Base-by-base conservation (phyloP, 1,139 yeast genomes). In the Kodamaea fungicola region DNA sequence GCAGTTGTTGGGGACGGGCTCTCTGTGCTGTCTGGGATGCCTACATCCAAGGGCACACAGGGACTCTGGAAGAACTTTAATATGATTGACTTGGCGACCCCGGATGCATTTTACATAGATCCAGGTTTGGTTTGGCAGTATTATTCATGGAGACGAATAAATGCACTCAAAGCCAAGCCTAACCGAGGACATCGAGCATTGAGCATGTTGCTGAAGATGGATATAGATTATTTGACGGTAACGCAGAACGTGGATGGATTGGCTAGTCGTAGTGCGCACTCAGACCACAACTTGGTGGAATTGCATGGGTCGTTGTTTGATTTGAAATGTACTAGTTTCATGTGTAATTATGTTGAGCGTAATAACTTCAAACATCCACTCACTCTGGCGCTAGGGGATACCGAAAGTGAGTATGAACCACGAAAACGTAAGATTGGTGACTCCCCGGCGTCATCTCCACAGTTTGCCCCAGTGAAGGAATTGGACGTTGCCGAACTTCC, bases 41-140 rank as follows among this genome's bases (percentile, higher is more conserved):
- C 87, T 3, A 82, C 92, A 0, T 83, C 80, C 51, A 63, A 89
- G 34, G 88, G 89, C 3, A 61, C 80, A 1, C 82, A 81, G 36
- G 94, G 92, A 0, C 61, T 82, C 22, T 88, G 96, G 96, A 73
- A 78, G 47, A 79, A 80, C 47, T 83, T 78, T 59, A 84, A 83
- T 38, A 80, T 89, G 53, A 81, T 86, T 32, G 96, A 88, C 50
- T 65, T 88, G 37, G 95, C 95, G 6, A 88, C 96, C 0, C 95
- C 95, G 1, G 96, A 88, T 54, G 95, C 96, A 4, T 88, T 88
- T 54, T 77, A 80, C 42, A 68, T 71, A 12, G 90, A 87, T 53
- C 96, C 96, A 0, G 86, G 87, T 0, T 66, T 87, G 19, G 96
- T 88, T 3, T 88, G 96, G 96, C 92, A 85, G 52, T 88, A 84